Evolutionary conservation across 2,329 filamentous ascomycete genomes (phyloP).

Genomic region (Phyllosticta paracitricarpa): DNA sequence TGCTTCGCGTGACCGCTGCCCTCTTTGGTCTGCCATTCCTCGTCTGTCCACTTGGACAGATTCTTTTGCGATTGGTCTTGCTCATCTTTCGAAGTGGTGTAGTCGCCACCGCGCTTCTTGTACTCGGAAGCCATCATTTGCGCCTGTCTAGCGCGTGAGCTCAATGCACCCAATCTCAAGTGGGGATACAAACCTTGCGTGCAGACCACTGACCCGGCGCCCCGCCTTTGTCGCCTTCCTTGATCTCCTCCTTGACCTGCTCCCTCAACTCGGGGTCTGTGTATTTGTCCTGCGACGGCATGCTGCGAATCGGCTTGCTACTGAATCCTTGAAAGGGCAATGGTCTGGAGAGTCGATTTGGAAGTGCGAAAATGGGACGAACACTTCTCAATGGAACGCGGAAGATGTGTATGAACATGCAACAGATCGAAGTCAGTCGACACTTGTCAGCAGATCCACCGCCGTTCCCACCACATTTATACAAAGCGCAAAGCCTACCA

Average conservation of each 20-base stretch:
- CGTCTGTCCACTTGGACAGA: slow-evolving; percentile 37
- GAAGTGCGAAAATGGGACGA: not conserved
- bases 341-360: not conserved
- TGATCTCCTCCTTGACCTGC: slow-evolving; percentile 38
- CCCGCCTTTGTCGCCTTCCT: slow-evolving; percentile 37
- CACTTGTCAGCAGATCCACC: not conserved
- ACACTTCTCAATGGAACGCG: not conserved
- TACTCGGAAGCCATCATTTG: slow-evolving; percentile 39
- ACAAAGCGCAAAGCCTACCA: not conserved
- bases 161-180: not conserved
- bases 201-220: slow-evolving; percentile 41
- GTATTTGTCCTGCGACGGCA: slow-evolving; percentile 40
- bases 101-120: slow-evolving; percentile 38
- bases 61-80: slow-evolving; percentile 36
- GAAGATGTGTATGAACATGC: not conserved
- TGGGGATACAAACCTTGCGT: slow-evolving; percentile 27
- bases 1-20: slow-evolving; percentile 35
- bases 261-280: slow-evolving; percentile 37
- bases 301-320: slow-evolving; percentile 13
- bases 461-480: not conserved
- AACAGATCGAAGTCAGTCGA: not conserved
- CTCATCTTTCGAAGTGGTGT: slow-evolving; percentile 36
- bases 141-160: slow-evolving; percentile 19
- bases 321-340: not conserved
- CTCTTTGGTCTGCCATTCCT: slow-evolving; percentile 42